Evolutionary conservation across 2,329 filamentous ascomycete species (phyloP).

Genomic region (Diaporthe longicolla): DNA sequence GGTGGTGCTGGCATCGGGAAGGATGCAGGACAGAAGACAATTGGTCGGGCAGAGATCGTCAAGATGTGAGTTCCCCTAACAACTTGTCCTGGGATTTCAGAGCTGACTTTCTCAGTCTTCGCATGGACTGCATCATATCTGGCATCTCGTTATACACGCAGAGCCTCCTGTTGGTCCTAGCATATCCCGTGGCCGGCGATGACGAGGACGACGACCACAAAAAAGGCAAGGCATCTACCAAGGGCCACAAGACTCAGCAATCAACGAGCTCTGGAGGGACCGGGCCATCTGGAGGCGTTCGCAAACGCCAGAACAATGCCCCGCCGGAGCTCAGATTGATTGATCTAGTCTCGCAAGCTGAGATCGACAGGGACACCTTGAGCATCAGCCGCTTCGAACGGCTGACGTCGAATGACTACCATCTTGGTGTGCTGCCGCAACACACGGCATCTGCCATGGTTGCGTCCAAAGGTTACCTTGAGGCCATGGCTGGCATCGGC

Average conservation of each 20-base stretch:
- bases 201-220: conserved; percentile 69
- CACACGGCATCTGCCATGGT: conserved; percentile 74
- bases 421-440: conserved; percentile 84
- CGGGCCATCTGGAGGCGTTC: conserved; percentile 75
- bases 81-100: not conserved
- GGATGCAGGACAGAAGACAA: conserved; percentile 76
- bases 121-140: conserved; percentile 97
- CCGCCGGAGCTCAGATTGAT: conserved; percentile 93
- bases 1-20: conserved; percentile 77
- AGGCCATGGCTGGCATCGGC: conserved; percentile 79
- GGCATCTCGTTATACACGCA: conserved; percentile 97
- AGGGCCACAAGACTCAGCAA: conserved; percentile 57
- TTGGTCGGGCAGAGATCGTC: conserved; percentile 88
- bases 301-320: conserved; percentile 81
- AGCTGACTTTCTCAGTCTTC: conserved; percentile 72
- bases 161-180: conserved; percentile 89
- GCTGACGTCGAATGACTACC: conserved; percentile 90
- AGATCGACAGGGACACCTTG: conserved; percentile 88
- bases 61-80: conserved; percentile 78
- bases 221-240: conserved; percentile 50
- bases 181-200: conserved; percentile 84
- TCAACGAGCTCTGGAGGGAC: conserved; percentile 66
- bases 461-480: conserved; percentile 80
- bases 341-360: conserved; percentile 87
- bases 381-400: conserved; percentile 89